Percentiles rank a stretch among this genome's conserved stretches.
These are phyloP conservation scores for Zygosaccharomyces lentus DNA, from an alignment of 805 yeast genomes.

Conservation along the genomic window DNA sequence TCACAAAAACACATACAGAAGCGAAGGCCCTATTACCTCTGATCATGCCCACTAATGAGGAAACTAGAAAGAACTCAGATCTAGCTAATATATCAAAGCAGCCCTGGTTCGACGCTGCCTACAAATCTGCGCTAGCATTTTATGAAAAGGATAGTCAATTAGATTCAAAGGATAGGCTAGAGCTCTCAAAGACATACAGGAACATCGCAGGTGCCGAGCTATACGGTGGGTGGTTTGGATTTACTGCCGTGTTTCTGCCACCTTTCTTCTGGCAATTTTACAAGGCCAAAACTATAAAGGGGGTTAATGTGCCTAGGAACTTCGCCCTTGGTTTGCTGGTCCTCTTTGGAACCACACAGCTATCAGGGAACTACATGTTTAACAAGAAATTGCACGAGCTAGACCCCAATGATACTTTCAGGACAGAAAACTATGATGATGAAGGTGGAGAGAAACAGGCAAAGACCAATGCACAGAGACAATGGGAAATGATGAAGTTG, in stretches of 20 bases:
- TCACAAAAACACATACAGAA: not conserved
- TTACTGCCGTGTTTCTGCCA: conserved; percentile 39
- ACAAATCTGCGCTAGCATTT: conserved; percentile 43
- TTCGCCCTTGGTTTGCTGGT: conserved; percentile 41
- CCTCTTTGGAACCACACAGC: conserved; percentile 35
- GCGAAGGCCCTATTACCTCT: not conserved
- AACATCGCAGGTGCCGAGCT: conserved; percentile 36
- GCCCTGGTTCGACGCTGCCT: conserved; percentile 39
- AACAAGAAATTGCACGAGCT: conserved; percentile 28
- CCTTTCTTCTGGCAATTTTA: conserved; percentile 41
- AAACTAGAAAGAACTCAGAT: not conserved
- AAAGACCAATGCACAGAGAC: conserved; percentile 23
- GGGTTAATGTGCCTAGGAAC: conserved; percentile 41
- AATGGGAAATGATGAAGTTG: conserved; percentile 34
- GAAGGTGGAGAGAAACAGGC: conserved; percentile 6
- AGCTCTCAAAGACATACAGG: conserved; percentile 39
- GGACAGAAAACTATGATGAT: conserved; percentile 17
- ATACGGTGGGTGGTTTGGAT: conserved; percentile 40
- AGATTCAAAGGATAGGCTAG: conserved; percentile 40
- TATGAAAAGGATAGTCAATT: conserved; percentile 47
- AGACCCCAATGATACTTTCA: conserved; percentile 26
- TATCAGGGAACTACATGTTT: conserved; percentile 34
- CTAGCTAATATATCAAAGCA: conserved; percentile 11
- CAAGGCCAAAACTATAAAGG: conserved; percentile 34
- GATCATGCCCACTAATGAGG: conserved; percentile 2